phyloP scores from a whole-genome alignment of 805 yeast species.

The Cyberlindnera misumaiensis region DNA sequence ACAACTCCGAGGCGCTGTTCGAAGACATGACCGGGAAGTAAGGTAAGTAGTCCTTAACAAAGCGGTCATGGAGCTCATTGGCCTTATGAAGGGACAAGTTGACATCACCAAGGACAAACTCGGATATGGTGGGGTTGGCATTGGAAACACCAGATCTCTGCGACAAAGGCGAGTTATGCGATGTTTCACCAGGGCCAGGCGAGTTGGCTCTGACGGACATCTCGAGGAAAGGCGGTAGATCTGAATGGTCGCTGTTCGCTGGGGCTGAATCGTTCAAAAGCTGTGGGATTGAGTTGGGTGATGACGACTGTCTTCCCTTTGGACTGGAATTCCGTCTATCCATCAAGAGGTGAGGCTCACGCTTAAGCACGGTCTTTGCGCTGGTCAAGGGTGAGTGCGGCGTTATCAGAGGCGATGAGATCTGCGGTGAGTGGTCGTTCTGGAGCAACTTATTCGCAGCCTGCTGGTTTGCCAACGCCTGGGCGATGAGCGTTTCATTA shows the following conservation, averaged over 20 bases:
- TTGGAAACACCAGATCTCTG: slow-evolving; percentile 19
- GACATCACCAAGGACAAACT: slow-evolving; percentile 74
- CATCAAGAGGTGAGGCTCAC: slow-evolving; percentile 37
- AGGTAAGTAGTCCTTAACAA: slow-evolving; percentile 62
- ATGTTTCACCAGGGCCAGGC: slow-evolving; percentile 6
- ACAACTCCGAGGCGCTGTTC: slow-evolving; percentile 64
- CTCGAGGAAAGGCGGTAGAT: slow-evolving; percentile 37
- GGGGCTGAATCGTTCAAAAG: slow-evolving; percentile 38
- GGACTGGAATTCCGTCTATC: slow-evolving; percentile 24
- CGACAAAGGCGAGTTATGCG: slow-evolving; percentile 17
- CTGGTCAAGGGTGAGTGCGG: slow-evolving; percentile 19
- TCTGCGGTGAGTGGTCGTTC: slow-evolving; percentile 15
- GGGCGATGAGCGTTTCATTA: slow-evolving; percentile 62
- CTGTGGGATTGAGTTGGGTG: slow-evolving; percentile 25
- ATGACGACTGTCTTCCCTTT: slow-evolving; percentile 18
- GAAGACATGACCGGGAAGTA: slow-evolving; percentile 75
- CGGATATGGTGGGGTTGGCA: slow-evolving; percentile 35
- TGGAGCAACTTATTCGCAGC: slow-evolving; percentile 3
- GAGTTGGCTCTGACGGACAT: slow-evolving; percentile 31
- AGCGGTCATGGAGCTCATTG: slow-evolving; percentile 60
- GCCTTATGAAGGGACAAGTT: slow-evolving; percentile 62
- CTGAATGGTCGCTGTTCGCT: slow-evolving; percentile 29
- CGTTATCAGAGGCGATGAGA: slow-evolving; percentile 17
- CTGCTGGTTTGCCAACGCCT: slow-evolving; percentile 38
- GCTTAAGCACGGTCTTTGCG: slow-evolving; percentile 38